A percentile compares a stretch with the other conserved stretches of the same genome.
Conservation (phyloP, 495 filamentous ascomycete species). For the Neurospora sp. region DNA sequence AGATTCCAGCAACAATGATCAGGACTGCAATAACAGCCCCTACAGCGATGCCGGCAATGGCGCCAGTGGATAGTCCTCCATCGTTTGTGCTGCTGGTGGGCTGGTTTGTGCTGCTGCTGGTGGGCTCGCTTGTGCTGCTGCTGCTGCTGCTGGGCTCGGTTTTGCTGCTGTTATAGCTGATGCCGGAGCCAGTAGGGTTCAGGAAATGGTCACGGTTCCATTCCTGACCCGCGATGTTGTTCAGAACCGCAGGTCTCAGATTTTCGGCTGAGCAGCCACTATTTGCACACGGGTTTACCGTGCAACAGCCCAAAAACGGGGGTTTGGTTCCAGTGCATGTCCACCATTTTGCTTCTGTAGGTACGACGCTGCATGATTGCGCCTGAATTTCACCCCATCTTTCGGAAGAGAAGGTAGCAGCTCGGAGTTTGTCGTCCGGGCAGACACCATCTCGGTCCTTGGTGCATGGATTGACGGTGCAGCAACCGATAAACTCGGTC, state of each 20-base stretch:
- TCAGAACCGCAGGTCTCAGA: slow-evolving; percentile 17
- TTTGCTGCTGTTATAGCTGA: background rate
- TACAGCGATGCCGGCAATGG: slow-evolving; percentile 11
- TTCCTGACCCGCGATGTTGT: background rate
- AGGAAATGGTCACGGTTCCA: background rate
- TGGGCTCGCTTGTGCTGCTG: background rate
- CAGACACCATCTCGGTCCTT: slow-evolving; percentile 15
- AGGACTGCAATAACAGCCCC: background rate
- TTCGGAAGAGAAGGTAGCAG: slow-evolving; percentile 12
- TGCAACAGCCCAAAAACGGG: slow-evolving; percentile 27
- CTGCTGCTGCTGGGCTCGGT: background rate
- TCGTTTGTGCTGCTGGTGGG: background rate
- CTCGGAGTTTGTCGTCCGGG: slow-evolving; percentile 9
- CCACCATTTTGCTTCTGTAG: slow-evolving; percentile 11
- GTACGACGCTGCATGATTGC: too few species aligned
- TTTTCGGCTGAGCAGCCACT: slow-evolving; percentile 13
- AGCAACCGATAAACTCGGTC: slow-evolving; percentile 26
- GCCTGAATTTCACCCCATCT: too few species aligned
- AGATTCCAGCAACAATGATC: background rate
- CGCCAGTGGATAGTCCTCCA: slow-evolving; percentile 1
- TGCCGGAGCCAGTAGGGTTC: background rate
- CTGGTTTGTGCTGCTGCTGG: background rate
- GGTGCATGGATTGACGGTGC: slow-evolving; percentile 21
- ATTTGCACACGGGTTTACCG: slow-evolving; percentile 15
- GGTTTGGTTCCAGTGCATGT: slow-evolving; percentile 15